phyloP scores from a whole-genome alignment of 371 early-diverging fungal species.

The Dinochytrium kinnereticum region DNA sequence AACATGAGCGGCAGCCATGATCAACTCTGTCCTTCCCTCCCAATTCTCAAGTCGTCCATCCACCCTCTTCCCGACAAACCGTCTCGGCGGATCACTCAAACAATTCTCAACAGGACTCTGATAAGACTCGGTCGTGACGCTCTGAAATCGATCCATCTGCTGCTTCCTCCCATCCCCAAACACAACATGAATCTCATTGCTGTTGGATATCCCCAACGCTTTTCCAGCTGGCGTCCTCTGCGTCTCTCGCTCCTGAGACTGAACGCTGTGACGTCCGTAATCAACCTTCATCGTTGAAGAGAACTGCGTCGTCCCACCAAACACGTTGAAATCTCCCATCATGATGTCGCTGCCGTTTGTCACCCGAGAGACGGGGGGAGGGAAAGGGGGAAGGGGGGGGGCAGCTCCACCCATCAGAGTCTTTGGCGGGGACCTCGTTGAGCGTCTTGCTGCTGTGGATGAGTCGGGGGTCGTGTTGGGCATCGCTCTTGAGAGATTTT shows the following conservation, averaged over 20 bases:
- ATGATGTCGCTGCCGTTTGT: slow-evolving; percentile 40
- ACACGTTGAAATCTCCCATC: slow-evolving; percentile 40
- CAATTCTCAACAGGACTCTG: slow-evolving; percentile 26
- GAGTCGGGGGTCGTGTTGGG: no score
- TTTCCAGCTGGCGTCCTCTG: slow-evolving; percentile 38
- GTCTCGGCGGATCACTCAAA: slow-evolving; percentile 24
- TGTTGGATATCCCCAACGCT: slow-evolving; percentile 33
- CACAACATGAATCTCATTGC: slow-evolving; percentile 33
- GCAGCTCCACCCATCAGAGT: not conserved
- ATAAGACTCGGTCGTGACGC: slow-evolving; percentile 34
- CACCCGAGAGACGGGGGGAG: not conserved
- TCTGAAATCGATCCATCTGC: slow-evolving; percentile 26
- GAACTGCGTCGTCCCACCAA: slow-evolving; percentile 23
- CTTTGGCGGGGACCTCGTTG: not conserved
- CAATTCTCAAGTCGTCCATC: slow-evolving; percentile 13
- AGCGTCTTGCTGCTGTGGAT: not conserved
- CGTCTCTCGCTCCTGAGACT: not conserved
- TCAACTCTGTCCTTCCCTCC: slow-evolving; percentile 23
- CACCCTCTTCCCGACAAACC: not conserved
- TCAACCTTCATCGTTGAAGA: slow-evolving; percentile 42
- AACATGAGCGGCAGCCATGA: slow-evolving; percentile 46
- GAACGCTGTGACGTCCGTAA: slow-evolving; percentile 17
- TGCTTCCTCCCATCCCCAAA: slow-evolving; percentile 41
- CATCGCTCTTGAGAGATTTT: not conserved
- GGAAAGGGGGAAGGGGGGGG: not conserved